Evolutionary conservation across 1,139 yeast genomes (phyloP).

Genomic region (Protomyces gravidus): DNA sequence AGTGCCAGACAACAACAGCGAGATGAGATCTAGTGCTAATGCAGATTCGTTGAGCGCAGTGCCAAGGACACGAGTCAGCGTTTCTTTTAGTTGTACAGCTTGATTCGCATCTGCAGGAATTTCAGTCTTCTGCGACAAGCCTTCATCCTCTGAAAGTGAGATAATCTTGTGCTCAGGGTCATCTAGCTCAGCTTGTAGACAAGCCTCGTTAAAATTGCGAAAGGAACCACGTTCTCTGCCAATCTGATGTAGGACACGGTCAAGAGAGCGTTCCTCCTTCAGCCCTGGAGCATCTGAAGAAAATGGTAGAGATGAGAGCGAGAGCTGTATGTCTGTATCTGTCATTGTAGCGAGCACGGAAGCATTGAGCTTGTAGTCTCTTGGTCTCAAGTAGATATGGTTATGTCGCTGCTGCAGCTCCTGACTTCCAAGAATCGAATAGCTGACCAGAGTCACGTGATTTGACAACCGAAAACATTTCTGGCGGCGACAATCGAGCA

Average conservation of each 20-base stretch:
- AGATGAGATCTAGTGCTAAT: slow-evolving; percentile 77
- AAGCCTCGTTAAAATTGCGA: slow-evolving; percentile 55
- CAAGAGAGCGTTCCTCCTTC: neutral
- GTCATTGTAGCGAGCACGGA: neutral
- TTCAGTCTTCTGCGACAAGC: no score
- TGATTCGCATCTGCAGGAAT: neutral
- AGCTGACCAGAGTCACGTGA: neutral
- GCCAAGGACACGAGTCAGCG: slow-evolving; percentile 54
- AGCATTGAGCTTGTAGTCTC: no score
- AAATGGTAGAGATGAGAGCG: neutral
- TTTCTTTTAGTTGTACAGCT: slow-evolving; percentile 31
- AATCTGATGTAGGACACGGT: slow-evolving; percentile 42
- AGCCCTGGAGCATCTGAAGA: neutral
- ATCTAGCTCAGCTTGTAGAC: slow-evolving; percentile 49
- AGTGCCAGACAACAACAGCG: slow-evolving; percentile 71
- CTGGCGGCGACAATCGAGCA: no score
- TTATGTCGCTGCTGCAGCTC: no score
- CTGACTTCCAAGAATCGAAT: no score
- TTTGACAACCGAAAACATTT: neutral
- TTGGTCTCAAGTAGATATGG: no score
- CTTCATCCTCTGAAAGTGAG: neutral
- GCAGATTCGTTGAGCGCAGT: slow-evolving; percentile 84
- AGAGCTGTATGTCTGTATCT: neutral
- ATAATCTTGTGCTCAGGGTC: neutral
- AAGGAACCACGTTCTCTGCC: slow-evolving; percentile 49